Base-by-base conservation (phyloP, 306 rosid species). In the Citrullus colocynthis region DNA sequence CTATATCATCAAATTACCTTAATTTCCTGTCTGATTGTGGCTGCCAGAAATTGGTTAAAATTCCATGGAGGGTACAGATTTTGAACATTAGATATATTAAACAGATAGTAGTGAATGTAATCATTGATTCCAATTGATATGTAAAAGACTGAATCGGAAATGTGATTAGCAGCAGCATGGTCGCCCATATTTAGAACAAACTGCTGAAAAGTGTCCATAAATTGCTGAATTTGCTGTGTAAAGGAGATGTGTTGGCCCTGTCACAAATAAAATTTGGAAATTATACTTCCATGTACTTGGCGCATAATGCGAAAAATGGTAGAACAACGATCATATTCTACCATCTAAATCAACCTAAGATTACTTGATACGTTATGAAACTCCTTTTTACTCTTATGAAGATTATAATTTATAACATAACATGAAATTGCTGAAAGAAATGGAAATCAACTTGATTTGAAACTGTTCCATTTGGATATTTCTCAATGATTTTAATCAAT, bases 21-120 rank as follows among this genome's bases (percentile, higher is more conserved):
- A 15, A 92, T 82, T 85, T 91, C 84, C 81, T 81, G 92, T 61
- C 37, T 80, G 15, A 95, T 37, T 21, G 89, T 82, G 75, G 90
- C 75, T 76, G 97, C 93, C 81, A 95, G 83, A 80, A 95, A 86
- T 65, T 85, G 90, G 83, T 90, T 94, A 86, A 94, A 90, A 55
- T 78, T 87, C 96, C 95, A 92, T 1, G 96, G 95, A 1, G 85
- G 84, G 77, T 82, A 95, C 71, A 92, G 75, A 81, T 86, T 90
- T 81, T 88, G 85, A 72, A 95, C 91, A 44, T 88, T 84, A 20
- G 96, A 51, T 51, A 51, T 51, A 51, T 51, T 51, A 14, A 51
- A 51, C 56, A 51, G 56, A 51, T 51, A 51, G 56, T 51, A 51
- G 4, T 51, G 56, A 5, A 51, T 51, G 56, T 51, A 51, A 51